These are phyloP conservation scores for Atkinsonella hypoxylon DNA, from an alignment of 2,329 filamentous ascomycete species.

Conservation along the genomic window DNA sequence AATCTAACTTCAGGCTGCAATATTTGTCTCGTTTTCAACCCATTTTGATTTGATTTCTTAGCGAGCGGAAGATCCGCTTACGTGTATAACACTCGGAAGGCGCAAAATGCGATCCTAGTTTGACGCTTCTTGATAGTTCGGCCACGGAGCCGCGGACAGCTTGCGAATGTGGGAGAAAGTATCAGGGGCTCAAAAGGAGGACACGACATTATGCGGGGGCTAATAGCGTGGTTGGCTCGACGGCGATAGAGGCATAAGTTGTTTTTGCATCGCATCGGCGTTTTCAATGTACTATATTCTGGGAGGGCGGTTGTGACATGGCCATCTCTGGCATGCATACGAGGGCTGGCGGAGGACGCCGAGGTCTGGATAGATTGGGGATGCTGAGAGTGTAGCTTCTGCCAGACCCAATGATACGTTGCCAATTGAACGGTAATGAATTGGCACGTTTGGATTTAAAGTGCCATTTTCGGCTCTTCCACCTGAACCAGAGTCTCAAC, in stretches of 20 bases:
- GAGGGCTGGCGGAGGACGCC: neutral
- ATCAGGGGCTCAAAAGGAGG: neutral
- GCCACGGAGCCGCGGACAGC: neutral
- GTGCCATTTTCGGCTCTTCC: neutral
- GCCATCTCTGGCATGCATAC: conserved; percentile 7
- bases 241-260: conserved; percentile 7
- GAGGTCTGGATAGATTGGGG: neutral
- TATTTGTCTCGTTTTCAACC: conserved; percentile 11
- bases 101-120: neutral
- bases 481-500: too few species aligned
- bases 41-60: neutral
- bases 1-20: neutral
- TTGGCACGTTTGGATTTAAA: neutral
- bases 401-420: neutral
- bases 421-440: neutral
- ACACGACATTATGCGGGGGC: neutral
- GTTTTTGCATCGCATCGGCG: conserved; percentile 21
- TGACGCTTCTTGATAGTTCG: neutral
- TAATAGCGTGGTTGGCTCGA: conserved; percentile 3
- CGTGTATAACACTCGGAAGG: neutral
- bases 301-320: conserved; percentile 7
- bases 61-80: neutral
- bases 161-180: neutral
- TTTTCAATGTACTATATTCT: conserved; percentile 22
- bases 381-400: neutral